A percentile compares a stretch with the other conserved stretches of the same genome.
Conservation (phyloP, 2,329 filamentous ascomycete genomes). For the Apiospora hydei region DNA sequence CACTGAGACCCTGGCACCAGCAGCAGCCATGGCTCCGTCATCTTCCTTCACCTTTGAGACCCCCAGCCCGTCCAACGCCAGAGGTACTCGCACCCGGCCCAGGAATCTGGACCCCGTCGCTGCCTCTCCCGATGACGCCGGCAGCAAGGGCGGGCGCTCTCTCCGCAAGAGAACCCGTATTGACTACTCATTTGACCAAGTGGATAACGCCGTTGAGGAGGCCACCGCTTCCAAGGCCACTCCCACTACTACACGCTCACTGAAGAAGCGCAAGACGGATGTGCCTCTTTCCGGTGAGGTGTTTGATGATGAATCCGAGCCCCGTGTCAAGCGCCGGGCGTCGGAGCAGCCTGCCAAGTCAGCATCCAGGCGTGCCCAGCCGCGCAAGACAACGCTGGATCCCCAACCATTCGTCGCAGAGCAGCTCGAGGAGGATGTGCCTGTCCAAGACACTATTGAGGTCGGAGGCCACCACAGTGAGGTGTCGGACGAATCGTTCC, state of each 20-base stretch:
- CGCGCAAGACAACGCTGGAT: slow-evolving; percentile 41
- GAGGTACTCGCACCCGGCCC: slow-evolving; percentile 53
- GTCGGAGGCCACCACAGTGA: slow-evolving; percentile 54
- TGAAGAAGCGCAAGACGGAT: slow-evolving; percentile 42
- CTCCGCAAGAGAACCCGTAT: slow-evolving; percentile 63
- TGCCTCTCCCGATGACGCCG: slow-evolving; percentile 53
- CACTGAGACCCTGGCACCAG: slow-evolving; percentile 32
- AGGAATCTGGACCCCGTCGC: slow-evolving; percentile 48
- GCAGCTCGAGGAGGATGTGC: slow-evolving; percentile 50
- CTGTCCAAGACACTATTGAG: slow-evolving; percentile 65
- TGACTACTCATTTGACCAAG: slow-evolving; percentile 63
- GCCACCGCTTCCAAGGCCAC: slow-evolving; percentile 36
- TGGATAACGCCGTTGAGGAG: slow-evolving; percentile 51
- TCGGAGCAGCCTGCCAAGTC: slow-evolving; percentile 41
- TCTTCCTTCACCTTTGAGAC: slow-evolving; percentile 39
- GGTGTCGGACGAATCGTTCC: slow-evolving; percentile 43
- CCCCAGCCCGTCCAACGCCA: slow-evolving; percentile 40
- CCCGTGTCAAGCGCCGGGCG: slow-evolving; percentile 39
- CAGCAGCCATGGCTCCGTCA: slow-evolving; percentile 32
- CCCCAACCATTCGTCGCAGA: slow-evolving; percentile 36
- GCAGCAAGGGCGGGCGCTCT: slow-evolving; percentile 65
- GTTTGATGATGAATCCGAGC: slow-evolving; percentile 36
- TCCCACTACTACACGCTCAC: slow-evolving; percentile 35
- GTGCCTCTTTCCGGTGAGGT: slow-evolving; percentile 34
- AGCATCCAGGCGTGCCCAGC: slow-evolving; percentile 35